Base-by-base conservation (phyloP, 345 rosid species). In the Excoecaria cochinchinensis region DNA sequence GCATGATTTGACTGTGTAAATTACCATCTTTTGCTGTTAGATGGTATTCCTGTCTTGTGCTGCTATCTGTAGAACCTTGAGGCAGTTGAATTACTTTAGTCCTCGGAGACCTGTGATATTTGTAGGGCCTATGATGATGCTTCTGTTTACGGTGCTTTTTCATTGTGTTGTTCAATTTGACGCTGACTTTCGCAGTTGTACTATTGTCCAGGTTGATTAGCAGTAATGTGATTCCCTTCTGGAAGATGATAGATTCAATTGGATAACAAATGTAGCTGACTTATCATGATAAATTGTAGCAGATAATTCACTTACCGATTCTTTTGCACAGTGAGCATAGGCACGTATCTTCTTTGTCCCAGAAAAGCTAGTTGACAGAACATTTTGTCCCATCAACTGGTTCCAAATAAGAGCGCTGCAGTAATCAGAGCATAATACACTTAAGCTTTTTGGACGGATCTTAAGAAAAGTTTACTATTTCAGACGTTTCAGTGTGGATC, bases 371-470 rank as follows among this genome's bases (percentile, higher is more conserved):
- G 98, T 87, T 40, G 77, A 80, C 17, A 93, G 81, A 80, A 86
- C 91, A 38, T 86, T 83, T 80, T 88, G 86, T 76, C 98, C 98
- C 99, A 95, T 91, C 70, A 95, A 81, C 73, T 80, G 82, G 71
- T 88, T 90, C 99, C 98, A 95, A 48, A 93, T 92, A 79, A 95
- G 97, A 74, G 97, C 97, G 65, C 98, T 95, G 90, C 85, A 78
- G 10, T 39, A 17, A 69, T 68, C 80, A 80, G 50, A 79, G 58
- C 65, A 79, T 51, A 65, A 6, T 40, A 46, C 56, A 67, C 31
- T 1, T 14, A 47, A 3, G 78, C 46, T 74, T 59, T 38, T 19
- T 58, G 31, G 11, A 7, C 21, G 36, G 36, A 70, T 42, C 66
- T 31, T 36, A 53, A 52, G 50, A 15, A 67, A 31, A 4, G 25